These are phyloP conservation scores for Hypomontagnella monticulosa DNA, from an alignment of 495 filamentous ascomycete genomes.

Conservation along the genomic window DNA sequence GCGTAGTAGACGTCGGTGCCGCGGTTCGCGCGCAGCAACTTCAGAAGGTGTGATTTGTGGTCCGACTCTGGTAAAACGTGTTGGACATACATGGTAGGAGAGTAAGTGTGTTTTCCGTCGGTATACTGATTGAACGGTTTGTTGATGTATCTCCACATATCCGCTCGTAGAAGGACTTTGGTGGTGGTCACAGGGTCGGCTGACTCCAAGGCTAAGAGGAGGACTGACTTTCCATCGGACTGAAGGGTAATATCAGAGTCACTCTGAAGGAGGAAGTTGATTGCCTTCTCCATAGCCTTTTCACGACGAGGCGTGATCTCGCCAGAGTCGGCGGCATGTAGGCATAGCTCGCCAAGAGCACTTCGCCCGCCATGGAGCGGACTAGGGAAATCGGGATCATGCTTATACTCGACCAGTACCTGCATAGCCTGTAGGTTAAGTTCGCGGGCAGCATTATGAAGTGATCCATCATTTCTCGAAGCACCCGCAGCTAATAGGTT, in stretches of 20 bases:
- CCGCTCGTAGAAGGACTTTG: conserved; percentile 54
- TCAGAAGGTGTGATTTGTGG: conserved; percentile 48
- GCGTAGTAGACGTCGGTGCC: conserved; percentile 59
- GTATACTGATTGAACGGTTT: conserved; percentile 54
- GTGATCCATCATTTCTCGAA: conserved; percentile 57
- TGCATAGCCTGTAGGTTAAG: conserved; percentile 56
- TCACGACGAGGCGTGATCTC: conserved; percentile 50
- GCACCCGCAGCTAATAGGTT: conserved; percentile 57
- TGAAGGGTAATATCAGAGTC: conserved; percentile 55
- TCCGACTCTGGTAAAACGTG: conserved; percentile 49
- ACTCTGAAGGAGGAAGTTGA: conserved; percentile 52
- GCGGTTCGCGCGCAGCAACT: conserved; percentile 54
- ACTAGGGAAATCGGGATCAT: conserved; percentile 61
- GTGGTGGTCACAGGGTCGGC: conserved; percentile 55
- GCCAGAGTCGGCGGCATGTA: conserved; percentile 53
- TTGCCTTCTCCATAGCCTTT: conserved; percentile 59
- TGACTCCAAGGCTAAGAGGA: conserved; percentile 57
- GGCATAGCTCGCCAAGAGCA: conserved; percentile 59
- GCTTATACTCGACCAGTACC: conserved; percentile 54
- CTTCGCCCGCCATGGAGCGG: conserved; percentile 57
- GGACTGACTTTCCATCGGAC: conserved; percentile 54
- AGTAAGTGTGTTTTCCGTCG: conserved; percentile 55
- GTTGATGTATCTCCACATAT: conserved; percentile 59
- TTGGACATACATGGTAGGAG: conserved; percentile 56
- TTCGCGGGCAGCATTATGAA: conserved; percentile 60